A percentile compares a stretch with the other conserved stretches of the same genome.
These are phyloP conservation scores for Casuarina equisetifolia DNA, from an alignment of 306 rosid genomes.

Conservation along the genomic window DNA sequence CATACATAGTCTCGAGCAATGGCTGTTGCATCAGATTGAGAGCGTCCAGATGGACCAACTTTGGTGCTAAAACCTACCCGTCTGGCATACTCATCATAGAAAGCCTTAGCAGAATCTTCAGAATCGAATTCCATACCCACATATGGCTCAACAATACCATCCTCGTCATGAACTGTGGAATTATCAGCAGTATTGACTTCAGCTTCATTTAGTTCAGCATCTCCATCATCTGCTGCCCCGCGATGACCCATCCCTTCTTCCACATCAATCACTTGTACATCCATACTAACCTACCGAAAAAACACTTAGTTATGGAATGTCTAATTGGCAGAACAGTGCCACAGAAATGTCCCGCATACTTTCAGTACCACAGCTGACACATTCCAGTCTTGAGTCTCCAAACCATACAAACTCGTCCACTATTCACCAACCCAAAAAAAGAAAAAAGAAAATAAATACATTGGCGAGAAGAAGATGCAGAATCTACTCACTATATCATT, in stretches of 20 bases:
- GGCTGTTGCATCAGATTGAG: constrained; percentile 53
- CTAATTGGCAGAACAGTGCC: constrained; percentile 27
- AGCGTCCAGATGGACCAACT: constrained; percentile 49
- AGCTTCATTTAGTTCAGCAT: constrained; percentile 41
- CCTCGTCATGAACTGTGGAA: constrained; percentile 36
- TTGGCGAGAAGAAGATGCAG: background rate
- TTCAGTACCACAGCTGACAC: constrained; percentile 19
- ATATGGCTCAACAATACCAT: constrained; percentile 47
- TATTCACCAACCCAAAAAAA: constrained; percentile 17
- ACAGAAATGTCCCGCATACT: constrained; percentile 25
- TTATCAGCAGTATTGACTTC: constrained; percentile 53
- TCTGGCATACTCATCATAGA: constrained; percentile 52
- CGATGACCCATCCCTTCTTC: constrained; percentile 54
- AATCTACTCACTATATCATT: background rate
- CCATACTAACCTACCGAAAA: constrained; percentile 51
- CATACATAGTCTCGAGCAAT: constrained; percentile 67
- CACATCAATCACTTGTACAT: constrained; percentile 62
- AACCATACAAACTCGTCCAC: constrained; percentile 14
- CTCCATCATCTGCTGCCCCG: constrained; percentile 47
- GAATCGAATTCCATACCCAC: constrained; percentile 61
- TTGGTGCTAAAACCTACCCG: constrained; percentile 55
- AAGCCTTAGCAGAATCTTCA: constrained; percentile 51
- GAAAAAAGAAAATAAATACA: background rate
- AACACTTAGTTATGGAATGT: constrained; percentile 20
- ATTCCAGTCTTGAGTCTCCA: constrained; percentile 16